Percentiles rank a stretch among this genome's conserved stretches.
Evolutionary conservation across 2,329 filamentous ascomycete genomes (phyloP).

Genomic region (Ophiostoma perfectum): DNA sequence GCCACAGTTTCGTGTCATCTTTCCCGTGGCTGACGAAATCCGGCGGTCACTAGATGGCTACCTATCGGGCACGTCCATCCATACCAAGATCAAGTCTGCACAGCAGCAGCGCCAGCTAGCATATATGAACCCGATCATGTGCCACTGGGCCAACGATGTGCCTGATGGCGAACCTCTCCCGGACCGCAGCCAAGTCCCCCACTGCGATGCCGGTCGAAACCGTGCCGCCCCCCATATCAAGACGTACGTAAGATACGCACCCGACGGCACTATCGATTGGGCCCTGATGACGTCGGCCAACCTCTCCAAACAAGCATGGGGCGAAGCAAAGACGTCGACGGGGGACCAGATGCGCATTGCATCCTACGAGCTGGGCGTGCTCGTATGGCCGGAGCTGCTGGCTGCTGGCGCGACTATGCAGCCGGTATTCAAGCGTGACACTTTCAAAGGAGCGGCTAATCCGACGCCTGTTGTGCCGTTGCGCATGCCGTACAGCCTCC

Average conservation of each 20-base stretch:
- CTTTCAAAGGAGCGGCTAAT: constrained; percentile 33
- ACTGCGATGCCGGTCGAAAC: constrained; percentile 52
- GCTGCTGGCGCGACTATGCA: constrained; percentile 55
- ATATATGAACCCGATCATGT: constrained; percentile 64
- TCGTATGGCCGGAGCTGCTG: constrained; percentile 69
- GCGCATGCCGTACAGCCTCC: constrained; percentile 77
- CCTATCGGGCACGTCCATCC: constrained; percentile 69
- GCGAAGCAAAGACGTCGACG: constrained; percentile 53
- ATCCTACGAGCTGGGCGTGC: constrained; percentile 77
- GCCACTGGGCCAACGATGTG: constrained; percentile 68
- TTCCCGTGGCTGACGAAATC: constrained; percentile 75
- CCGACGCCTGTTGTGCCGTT: constrained; percentile 53
- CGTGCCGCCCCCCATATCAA: constrained; percentile 83
- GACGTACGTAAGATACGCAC: constrained; percentile 63
- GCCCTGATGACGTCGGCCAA: constrained; percentile 88
- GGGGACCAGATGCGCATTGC: constrained; percentile 62
- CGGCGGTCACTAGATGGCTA: constrained; percentile 73
- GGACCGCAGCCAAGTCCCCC: background rate
- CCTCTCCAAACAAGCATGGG: constrained; percentile 84
- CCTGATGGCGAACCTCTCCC: constrained; percentile 30
- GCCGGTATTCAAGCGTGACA: constrained; percentile 60
- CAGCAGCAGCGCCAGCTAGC: constrained; percentile 68
- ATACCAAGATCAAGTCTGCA: constrained; percentile 67
- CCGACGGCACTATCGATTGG: constrained; percentile 65
- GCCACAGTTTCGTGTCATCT: constrained; percentile 65